A percentile compares a stretch with the other conserved stretches of the same genome.
phyloP scores from a whole-genome alignment of 1,139 yeast genomes.

The Geotrichum klebahnii region DNA sequence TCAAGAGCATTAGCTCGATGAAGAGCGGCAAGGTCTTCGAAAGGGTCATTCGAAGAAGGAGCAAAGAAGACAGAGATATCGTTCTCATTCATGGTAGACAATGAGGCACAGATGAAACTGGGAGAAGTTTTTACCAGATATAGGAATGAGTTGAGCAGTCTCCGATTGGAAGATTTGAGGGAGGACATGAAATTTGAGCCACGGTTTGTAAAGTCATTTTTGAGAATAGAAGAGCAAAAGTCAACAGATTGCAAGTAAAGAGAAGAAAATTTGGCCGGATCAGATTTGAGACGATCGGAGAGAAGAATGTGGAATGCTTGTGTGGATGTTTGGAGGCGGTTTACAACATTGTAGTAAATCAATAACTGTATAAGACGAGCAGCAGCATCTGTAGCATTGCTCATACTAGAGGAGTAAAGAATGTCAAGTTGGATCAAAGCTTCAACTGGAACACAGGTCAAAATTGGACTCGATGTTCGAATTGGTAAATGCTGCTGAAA shows the following conservation, averaged over 20 bases:
- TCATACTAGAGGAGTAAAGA: constrained; percentile 23
- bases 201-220: constrained; percentile 24
- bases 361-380: constrained; percentile 28
- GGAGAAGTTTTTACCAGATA: constrained; percentile 39
- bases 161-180: constrained; percentile 30
- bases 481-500: constrained; percentile 7
- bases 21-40: constrained; percentile 32
- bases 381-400: constrained; percentile 26
- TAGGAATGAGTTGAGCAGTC: constrained; percentile 36
- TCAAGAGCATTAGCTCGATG: constrained; percentile 35
- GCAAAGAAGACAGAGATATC: constrained; percentile 31
- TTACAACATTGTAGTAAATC: constrained; percentile 28
- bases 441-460: constrained; percentile 23
- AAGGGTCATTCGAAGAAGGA: constrained; percentile 25
- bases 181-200: constrained; percentile 26
- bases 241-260: constrained; percentile 31
- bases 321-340: constrained; percentile 29
- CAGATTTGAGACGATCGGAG: constrained; percentile 24
- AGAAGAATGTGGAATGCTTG: constrained; percentile 24
- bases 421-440: constrained; percentile 28
- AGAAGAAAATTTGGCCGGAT: constrained; percentile 29
- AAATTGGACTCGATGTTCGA: constrained; percentile 13
- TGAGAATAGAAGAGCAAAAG: constrained; percentile 28
- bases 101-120: constrained; percentile 36
- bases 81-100: constrained; percentile 30